Evolutionary conservation across 164 flowering plant species (phyloP), one percentile per base, ranked within the genome.

Genomic region (Platanus orientalis): DNA sequence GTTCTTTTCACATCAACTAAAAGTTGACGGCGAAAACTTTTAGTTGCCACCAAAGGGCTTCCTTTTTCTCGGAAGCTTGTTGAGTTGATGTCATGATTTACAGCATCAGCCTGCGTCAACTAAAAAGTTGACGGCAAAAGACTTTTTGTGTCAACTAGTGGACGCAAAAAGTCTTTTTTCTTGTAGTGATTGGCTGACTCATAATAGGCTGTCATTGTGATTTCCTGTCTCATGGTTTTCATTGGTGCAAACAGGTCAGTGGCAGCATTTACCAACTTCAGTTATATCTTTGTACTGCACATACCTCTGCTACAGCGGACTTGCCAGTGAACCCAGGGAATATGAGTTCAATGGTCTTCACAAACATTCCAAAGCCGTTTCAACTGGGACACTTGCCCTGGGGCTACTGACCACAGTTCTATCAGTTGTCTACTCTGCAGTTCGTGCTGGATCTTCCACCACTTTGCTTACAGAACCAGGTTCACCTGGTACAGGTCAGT

Each of bases 401-500:
- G 99, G 99, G 25, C 75, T 94, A 59, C 32, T 84, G 7, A 91
- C 97, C 2, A 94, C 97, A 36, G 82, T 91, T 66, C 86, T 94
- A 9, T 94, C 97, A 20, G 97, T 94, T 32, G 93, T 89, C 28
- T 94, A 94, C 73, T 94, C 99, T 75, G 99, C 99, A 69, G 93
- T 94, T 29, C 97, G 99, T 69, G 99, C 97, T 74, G 99, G 99
- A 32, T 94, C 99, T 64, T 94, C 99, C 12, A 89, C 96, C 14
- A 70, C 96, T 42, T 68, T 94, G 57, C 85, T 94, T 10, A 87
- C 98, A 27, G 88, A 91, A 42, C 93, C 97, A 54, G 81, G 84
- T 66, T 91, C 96, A 44, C 92, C 97, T 20, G 92, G 92, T 75
- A 90, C 93, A 73, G 93, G 98, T 91, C 23, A 65, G 81, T 68